A percentile compares a stretch with the other conserved stretches of the same genome.
These are phyloP conservation scores for Colletotrichum abscissum DNA, from an alignment of 2,329 filamentous ascomycete genomes.

Conservation along the genomic window DNA sequence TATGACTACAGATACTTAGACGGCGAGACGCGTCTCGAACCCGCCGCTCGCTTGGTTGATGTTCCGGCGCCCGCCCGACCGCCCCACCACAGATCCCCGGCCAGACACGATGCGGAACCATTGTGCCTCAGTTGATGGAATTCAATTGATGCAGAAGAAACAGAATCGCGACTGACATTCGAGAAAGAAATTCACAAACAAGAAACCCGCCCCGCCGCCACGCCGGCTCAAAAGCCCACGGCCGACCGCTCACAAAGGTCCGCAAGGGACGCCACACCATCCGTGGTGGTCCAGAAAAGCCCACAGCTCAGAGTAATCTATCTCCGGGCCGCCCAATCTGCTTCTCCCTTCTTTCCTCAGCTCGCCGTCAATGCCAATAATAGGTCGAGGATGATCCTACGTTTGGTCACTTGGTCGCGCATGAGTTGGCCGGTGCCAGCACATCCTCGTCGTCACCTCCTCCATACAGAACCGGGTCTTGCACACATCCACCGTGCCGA, in stretches of 20 bases:
- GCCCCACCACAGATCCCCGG: slow-evolving; percentile 10
- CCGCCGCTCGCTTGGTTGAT: slow-evolving; percentile 18
- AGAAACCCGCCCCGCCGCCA: slow-evolving; percentile 1
- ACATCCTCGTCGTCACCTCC: slow-evolving; percentile 39
- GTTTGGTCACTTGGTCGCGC: slow-evolving; percentile 29
- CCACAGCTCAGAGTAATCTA: slow-evolving; percentile 15
- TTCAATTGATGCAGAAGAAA: slow-evolving; percentile 25
- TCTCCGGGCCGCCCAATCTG: slow-evolving; percentile 19
- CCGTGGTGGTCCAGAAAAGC: background rate
- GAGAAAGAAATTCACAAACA: slow-evolving; percentile 19
- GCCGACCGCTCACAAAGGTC: background rate
- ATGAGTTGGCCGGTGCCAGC: slow-evolving; percentile 42
- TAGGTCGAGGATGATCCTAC: slow-evolving; percentile 7
- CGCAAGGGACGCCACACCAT: slow-evolving; percentile 11
- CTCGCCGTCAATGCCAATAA: background rate
- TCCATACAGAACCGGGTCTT: slow-evolving; percentile 33
- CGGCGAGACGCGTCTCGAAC: slow-evolving; percentile 36
- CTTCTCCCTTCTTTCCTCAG: background rate
- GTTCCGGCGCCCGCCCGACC: slow-evolving; percentile 24
- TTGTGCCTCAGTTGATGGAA: slow-evolving; percentile 9
- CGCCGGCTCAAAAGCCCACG: background rate
- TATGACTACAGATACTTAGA: slow-evolving; percentile 13
- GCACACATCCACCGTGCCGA: slow-evolving; percentile 29
- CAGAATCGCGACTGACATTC: slow-evolving; percentile 1
- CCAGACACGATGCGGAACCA: slow-evolving; percentile 14